These are phyloP conservation scores for Arthrobotrys pseudoclavata DNA, from an alignment of 2,329 filamentous ascomycete genomes.

Conservation along the genomic window DNA sequence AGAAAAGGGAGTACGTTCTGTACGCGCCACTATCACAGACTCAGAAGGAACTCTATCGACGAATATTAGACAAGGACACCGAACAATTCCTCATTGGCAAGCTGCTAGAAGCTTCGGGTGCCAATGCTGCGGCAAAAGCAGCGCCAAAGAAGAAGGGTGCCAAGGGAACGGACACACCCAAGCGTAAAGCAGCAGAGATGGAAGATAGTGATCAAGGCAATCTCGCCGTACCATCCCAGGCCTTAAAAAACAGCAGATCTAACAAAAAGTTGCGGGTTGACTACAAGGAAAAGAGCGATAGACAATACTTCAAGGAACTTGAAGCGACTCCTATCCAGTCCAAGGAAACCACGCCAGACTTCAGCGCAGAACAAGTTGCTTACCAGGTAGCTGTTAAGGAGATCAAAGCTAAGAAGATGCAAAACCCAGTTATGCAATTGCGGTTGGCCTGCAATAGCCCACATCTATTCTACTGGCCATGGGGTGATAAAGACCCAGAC, in stretches of 20 bases:
- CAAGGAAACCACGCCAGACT: conserved; percentile 46
- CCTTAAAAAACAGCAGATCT: conserved; percentile 42
- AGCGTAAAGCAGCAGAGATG: conserved; percentile 49
- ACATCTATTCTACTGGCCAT: conserved; percentile 97
- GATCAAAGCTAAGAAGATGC: conserved; percentile 89
- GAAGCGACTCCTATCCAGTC: conserved; percentile 65
- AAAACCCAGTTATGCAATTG: conserved; percentile 92
- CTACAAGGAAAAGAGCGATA: conserved; percentile 63
- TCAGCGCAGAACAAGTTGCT: conserved; percentile 61
- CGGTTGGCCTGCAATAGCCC: conserved; percentile 93
- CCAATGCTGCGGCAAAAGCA: conserved; percentile 3
- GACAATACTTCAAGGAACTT: conserved; percentile 69
- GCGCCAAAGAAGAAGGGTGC: conserved; percentile 34
- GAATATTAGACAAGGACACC: conserved; percentile 86
- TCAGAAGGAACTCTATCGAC: conserved; percentile 90
- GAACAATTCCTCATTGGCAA: conserved; percentile 62
- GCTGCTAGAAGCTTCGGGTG: conserved; percentile 46
- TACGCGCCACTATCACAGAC: conserved; percentile 92
- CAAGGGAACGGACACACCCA: conserved; percentile 39
- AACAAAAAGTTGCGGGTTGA: conserved; percentile 58
- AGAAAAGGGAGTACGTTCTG: conserved; percentile 95
- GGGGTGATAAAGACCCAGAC: conserved; percentile 77
- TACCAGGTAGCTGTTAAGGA: conserved; percentile 69
- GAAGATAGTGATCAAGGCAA: conserved; percentile 24
- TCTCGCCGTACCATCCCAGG: conserved; percentile 23